These are phyloP conservation scores for Kregervanrija fluxuum DNA, from an alignment of 805 yeast genomes.

Conservation along the genomic window DNA sequence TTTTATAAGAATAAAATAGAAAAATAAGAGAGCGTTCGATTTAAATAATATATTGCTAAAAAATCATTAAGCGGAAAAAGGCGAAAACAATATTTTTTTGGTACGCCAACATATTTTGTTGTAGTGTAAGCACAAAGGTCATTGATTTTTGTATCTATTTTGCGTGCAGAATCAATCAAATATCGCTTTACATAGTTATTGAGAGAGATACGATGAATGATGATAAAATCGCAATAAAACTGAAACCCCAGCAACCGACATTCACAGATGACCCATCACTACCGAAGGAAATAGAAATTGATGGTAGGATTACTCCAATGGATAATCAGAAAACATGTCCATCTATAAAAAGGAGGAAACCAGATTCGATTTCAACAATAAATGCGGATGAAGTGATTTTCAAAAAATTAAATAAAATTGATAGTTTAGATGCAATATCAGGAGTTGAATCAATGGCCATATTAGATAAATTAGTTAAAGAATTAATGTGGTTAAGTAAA, in stretches of 20 bases:
- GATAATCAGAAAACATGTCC: neutral
- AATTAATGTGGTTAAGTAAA: conserved; percentile 17
- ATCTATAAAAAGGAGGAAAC: neutral
- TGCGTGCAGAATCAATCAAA: too few species aligned
- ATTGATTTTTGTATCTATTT: too few species aligned
- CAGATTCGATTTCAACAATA: conserved; percentile 7
- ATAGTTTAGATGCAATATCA: conserved; percentile 15
- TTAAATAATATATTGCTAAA: too few species aligned
- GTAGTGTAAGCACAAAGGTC: too few species aligned
- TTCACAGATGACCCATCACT: conserved; percentile 11
- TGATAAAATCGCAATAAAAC: conserved; percentile 2
- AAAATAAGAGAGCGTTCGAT: too few species aligned
- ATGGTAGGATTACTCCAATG: neutral
- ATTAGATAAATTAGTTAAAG: conserved; percentile 19
- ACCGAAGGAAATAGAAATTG: neutral
- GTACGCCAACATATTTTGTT: too few species aligned
- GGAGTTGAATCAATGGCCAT: conserved; percentile 25
- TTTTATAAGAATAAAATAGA: too few species aligned
- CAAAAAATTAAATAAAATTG: conserved; percentile 14
- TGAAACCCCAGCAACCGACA: conserved; percentile 18
- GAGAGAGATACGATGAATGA: neutral
- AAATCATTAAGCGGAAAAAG: too few species aligned
- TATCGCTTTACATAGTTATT: too few species aligned
- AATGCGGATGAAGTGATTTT: conserved; percentile 29
- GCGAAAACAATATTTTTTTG: too few species aligned